A percentile compares a stretch with the other conserved stretches of the same genome.
These are phyloP conservation scores for Fusarium sarcochroum DNA, from an alignment of 2,329 filamentous ascomycete species.

Conservation along the genomic window DNA sequence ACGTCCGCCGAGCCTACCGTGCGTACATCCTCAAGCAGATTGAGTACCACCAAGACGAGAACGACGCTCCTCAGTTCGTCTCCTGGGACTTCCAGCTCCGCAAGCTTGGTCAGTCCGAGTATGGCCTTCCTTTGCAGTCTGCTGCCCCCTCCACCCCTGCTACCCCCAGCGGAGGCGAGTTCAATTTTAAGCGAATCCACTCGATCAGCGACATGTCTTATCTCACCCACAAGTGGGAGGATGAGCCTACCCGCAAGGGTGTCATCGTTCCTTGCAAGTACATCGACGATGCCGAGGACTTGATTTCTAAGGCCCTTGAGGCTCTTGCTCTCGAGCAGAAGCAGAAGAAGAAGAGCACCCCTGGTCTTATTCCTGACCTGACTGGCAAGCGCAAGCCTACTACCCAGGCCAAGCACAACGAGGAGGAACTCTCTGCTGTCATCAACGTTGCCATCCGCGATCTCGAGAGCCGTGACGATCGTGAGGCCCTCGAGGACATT, in stretches of 20 bases:
- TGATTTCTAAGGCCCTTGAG: slow-evolving; percentile 86
- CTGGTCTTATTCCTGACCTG: slow-evolving; percentile 78
- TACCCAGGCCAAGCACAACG: slow-evolving; percentile 44
- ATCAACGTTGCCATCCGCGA: slow-evolving; percentile 94
- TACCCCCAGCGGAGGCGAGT: slow-evolving; percentile 74
- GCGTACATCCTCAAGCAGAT: slow-evolving; percentile 93
- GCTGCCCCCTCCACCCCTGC: slow-evolving; percentile 87
- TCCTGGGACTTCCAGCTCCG: slow-evolving; percentile 97
- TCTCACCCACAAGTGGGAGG: slow-evolving; percentile 77
- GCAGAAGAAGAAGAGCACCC: slow-evolving; percentile 68
- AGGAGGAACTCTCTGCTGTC: slow-evolving; percentile 88
- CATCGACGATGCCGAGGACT: slow-evolving; percentile 93
- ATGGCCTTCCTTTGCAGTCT: slow-evolving; percentile 83
- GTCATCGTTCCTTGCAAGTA: slow-evolving; percentile 95
- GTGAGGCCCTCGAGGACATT: slow-evolving; percentile 83
- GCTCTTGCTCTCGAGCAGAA: slow-evolving; percentile 75
- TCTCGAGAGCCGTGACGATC: slow-evolving; percentile 85
- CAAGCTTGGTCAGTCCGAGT: slow-evolving; percentile 93
- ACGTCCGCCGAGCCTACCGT: slow-evolving; percentile 95
- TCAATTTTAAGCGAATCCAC: slow-evolving; percentile 83
- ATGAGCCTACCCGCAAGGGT: slow-evolving; percentile 89
- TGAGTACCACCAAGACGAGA: slow-evolving; percentile 88
- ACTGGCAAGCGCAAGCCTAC: slow-evolving; percentile 77
- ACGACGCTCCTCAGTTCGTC: slow-evolving; percentile 77
- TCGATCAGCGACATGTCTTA: slow-evolving; percentile 99